Conservation (phyloP, 139 green algal species). For the Chlamydomonas incerta region DNA sequence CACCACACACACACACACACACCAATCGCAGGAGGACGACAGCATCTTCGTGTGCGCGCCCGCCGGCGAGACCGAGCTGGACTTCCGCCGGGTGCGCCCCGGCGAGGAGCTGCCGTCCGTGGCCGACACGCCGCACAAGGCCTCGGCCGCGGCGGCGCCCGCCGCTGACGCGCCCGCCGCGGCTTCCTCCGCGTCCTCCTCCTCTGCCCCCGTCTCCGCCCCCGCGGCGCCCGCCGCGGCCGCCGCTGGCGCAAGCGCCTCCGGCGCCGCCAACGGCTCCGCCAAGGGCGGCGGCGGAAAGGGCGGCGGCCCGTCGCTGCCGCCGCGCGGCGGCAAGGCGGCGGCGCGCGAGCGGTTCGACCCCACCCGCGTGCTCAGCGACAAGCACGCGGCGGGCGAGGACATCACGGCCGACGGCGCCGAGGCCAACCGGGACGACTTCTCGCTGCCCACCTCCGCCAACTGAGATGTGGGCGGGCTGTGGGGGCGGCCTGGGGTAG, state of each 20-base stretch:
- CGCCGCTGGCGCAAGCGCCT: background rate
- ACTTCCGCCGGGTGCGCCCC: slow-evolving; percentile 28
- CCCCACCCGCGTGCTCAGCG: slow-evolving; percentile 36
- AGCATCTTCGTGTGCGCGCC: slow-evolving; percentile 47
- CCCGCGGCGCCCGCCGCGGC: no score
- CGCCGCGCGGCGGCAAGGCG: slow-evolving; percentile 16
- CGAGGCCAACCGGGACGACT: slow-evolving; percentile 34
- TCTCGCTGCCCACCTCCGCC: slow-evolving; percentile 33
- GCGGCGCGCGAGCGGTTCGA: slow-evolving; percentile 40
- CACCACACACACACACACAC: no score
- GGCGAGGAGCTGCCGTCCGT: background rate
- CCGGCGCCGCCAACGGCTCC: background rate
- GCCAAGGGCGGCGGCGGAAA: background rate
- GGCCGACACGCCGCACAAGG: background rate
- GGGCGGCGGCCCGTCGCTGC: background rate
- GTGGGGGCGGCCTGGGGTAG: no score
- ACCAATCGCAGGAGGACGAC: slow-evolving; percentile 56
- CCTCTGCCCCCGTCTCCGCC: no score
- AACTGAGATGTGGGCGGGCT: no score
- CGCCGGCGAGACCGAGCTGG: background rate
- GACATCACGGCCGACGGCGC: slow-evolving; percentile 40
- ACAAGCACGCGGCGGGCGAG: slow-evolving; percentile 29
- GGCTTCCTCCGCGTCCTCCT: background rate
- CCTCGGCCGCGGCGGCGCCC: background rate
- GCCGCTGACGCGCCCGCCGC: background rate